Evolutionary conservation across 2,329 filamentous ascomycete genomes (phyloP).

Genomic region (Botryosphaeria dothidea): DNA sequence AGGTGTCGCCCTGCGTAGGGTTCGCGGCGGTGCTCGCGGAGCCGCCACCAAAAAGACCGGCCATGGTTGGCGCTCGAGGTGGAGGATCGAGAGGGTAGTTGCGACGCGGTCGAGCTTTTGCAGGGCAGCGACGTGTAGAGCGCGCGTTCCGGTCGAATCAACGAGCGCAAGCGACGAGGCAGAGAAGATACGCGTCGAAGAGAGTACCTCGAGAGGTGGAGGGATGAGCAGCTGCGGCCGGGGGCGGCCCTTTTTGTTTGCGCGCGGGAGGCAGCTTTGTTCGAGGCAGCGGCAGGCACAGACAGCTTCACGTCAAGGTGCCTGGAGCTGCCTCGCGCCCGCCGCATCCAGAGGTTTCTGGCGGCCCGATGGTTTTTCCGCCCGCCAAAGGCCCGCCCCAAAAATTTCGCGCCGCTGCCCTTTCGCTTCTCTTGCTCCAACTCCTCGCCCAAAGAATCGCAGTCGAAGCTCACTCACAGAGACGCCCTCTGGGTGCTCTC

Average conservation of each 20-base stretch:
- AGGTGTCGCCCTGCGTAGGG: constrained; percentile 85
- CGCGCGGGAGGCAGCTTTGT: constrained; percentile 12
- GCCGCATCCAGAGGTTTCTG: background rate
- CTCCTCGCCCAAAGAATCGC: constrained; percentile 99
- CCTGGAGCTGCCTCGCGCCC: constrained; percentile 12
- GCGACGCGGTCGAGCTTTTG: constrained; percentile 19
- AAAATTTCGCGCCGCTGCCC: background rate
- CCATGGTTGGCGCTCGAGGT: constrained; percentile 51
- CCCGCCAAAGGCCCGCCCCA: background rate
- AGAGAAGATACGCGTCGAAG: background rate
- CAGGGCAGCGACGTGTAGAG: constrained; percentile 16
- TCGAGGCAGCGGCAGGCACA: background rate
- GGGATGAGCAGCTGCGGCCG: background rate
- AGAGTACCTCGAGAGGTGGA: background rate
- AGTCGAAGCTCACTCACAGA: constrained; percentile 97
- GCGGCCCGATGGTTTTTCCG: constrained; percentile 12
- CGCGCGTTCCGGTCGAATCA: background rate
- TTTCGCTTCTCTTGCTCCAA: constrained; percentile 48
- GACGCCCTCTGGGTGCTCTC: constrained; percentile 44
- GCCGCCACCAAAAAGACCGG: constrained; percentile 56
- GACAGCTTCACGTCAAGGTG: constrained; percentile 16
- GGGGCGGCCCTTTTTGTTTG: constrained; percentile 3
- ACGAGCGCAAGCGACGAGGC: background rate
- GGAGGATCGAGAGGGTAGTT: constrained; percentile 25
- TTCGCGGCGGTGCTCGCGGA: constrained; percentile 55